These are phyloP conservation scores for Microdochium nivale DNA, from an alignment of 2,329 filamentous ascomycete species.

Conservation along the genomic window DNA sequence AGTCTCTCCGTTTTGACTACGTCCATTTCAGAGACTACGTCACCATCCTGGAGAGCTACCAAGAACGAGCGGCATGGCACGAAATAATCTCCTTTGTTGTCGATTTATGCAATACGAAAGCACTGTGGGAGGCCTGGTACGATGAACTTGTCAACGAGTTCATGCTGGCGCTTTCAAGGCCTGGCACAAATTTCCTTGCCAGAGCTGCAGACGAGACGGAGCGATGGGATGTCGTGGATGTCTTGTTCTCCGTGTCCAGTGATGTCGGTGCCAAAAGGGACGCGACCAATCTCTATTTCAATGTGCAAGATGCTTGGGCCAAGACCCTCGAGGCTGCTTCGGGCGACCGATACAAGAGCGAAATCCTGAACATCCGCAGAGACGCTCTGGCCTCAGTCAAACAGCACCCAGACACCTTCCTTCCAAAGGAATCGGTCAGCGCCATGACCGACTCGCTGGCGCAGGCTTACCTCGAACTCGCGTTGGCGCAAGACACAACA, in stretches of 20 bases:
- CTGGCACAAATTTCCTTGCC: slow-evolving; percentile 8
- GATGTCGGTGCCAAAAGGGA: slow-evolving; percentile 13
- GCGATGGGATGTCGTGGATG: slow-evolving; percentile 17
- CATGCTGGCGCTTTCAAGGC: slow-evolving; percentile 4
- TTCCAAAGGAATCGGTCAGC: slow-evolving; percentile 12
- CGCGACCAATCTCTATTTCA: slow-evolving; percentile 16
- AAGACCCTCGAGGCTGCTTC: slow-evolving; percentile 11
- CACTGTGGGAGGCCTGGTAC: slow-evolving; percentile 15
- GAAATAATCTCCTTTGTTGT: slow-evolving; percentile 18
- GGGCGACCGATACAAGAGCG: slow-evolving; percentile 8
- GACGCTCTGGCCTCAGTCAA: slow-evolving; percentile 13
- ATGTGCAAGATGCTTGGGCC: slow-evolving; percentile 15
- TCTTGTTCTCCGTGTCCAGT: slow-evolving; percentile 15
- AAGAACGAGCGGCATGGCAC: slow-evolving; percentile 9
- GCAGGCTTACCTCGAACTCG: slow-evolving; percentile 14
- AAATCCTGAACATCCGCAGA: slow-evolving; percentile 13
- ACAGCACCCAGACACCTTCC: slow-evolving; percentile 11
- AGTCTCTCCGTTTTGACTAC: slow-evolving; percentile 18
- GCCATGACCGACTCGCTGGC: slow-evolving; percentile 14
- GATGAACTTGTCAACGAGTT: slow-evolving; percentile 20
- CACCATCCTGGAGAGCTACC: slow-evolving; percentile 12
- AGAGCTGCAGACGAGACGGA: slow-evolving; percentile 14
- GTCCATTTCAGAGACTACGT: slow-evolving; percentile 16
- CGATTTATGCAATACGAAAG: slow-evolving; percentile 11
- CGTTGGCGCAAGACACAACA: slow-evolving; percentile 9